These are phyloP conservation scores for Pestalotiopsis sp. DNA, from an alignment of 2,329 filamentous ascomycete species.

Conservation along the genomic window DNA sequence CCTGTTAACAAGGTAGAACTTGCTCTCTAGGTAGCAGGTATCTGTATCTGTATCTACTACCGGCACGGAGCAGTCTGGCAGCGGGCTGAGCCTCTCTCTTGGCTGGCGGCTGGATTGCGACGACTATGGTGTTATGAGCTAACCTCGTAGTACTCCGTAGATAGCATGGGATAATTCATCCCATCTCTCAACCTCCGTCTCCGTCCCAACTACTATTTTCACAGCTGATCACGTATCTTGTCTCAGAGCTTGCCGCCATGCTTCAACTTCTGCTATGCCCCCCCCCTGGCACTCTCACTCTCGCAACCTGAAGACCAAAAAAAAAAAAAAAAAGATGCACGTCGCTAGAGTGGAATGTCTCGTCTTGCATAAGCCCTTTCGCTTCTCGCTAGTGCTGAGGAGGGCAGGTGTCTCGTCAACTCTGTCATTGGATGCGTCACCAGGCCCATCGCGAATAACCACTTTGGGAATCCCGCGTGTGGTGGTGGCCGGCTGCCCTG, in stretches of 20 bases:
- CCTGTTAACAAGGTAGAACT: neutral
- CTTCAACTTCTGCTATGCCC: neutral
- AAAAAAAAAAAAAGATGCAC: neutral
- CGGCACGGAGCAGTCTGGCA: too few relatives aligned
- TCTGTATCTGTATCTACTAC: too few relatives aligned
- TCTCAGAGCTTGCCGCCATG: constrained; percentile 7
- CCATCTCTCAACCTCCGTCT: neutral
- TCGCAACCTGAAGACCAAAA: neutral
- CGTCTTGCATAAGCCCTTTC: neutral
- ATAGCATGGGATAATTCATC: neutral
- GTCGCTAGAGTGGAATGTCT: neutral
- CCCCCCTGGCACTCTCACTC: neutral
- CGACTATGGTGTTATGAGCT: neutral
- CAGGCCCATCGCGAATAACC: constrained; percentile 2
- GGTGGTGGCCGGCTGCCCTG: neutral
- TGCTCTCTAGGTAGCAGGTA: neutral
- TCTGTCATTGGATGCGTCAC: constrained; percentile 11
- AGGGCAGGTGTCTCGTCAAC: constrained; percentile 8
- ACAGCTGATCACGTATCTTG: constrained; percentile 2
- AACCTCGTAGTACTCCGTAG: neutral
- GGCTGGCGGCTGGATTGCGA: neutral
- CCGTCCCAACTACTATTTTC: neutral
- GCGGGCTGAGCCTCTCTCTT: neutral
- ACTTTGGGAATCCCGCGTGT: constrained; percentile 6
- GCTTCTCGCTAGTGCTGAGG: neutral